Evolutionary conservation across 257 asterid genomes (phyloP), one percentile per base, ranked within the genome.

Genomic region (Voacanga thouarsii): DNA sequence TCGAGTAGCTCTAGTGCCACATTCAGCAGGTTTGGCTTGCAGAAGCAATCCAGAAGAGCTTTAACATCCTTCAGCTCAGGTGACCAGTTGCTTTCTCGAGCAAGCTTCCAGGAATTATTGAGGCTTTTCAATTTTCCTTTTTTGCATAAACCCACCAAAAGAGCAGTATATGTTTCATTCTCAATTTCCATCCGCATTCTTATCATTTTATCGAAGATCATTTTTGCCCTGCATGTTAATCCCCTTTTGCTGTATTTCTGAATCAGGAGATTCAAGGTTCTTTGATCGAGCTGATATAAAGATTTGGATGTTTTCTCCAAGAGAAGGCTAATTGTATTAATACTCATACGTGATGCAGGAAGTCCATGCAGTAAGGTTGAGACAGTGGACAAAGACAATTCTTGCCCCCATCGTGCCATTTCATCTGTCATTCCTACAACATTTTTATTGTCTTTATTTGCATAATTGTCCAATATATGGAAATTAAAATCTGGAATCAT

Each of bases 391-490:
- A 76, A 43, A 28, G 93, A 86, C 71, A 93, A 70, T 68, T 86
- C 88, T 86, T 90, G 97, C 12, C 99, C 99, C 98, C 99, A 93
- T 59, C 51, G 76, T 76, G 75, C 79, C 91, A 92, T 89, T 81
- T 86, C 96, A 78, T 89, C 89, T 70, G 89, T 85, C 85, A 86
- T 53, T 74, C 43, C 7, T 33, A 86, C 60, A 69, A 83, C 75
- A 79, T 66, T 73, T 57, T 85, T 71, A 61, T 80, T 71, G 79
- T 86, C 88, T 71, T 63, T 75, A 74, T 73, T 81, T 24, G 28
- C 64, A 74, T 67, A 80, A 79, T 78, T 79, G 63, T 86, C 87
- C 61, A 87, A 60, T 12, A 88, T 53, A 63, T 28, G 39, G 33
- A 89, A 81, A 80, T 88, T 88, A 81, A 91, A 92, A 78, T 92